These are phyloP conservation scores for Cladorrhinum samala DNA, from an alignment of 495 filamentous ascomycete species.

Conservation along the genomic window DNA sequence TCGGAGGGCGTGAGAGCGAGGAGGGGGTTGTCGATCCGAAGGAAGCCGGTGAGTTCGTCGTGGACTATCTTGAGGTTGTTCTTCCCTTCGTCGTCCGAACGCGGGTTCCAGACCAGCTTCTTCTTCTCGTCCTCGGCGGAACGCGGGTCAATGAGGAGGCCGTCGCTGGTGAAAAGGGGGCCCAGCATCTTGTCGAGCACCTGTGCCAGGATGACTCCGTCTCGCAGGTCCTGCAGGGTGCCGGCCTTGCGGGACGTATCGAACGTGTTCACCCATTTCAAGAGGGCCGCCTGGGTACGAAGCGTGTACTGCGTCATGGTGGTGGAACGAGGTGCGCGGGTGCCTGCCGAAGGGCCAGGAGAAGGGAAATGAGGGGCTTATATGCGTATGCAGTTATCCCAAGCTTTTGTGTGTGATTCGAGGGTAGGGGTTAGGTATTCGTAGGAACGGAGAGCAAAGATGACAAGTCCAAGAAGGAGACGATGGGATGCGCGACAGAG, in stretches of 20 bases:
- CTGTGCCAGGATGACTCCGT: constrained; percentile 69
- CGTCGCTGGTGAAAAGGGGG: constrained; percentile 53
- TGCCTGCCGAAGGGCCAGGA: not conserved
- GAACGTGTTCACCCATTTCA: constrained; percentile 42
- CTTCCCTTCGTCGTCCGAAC: constrained; percentile 49
- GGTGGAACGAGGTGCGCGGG: not conserved
- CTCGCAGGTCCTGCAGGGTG: constrained; percentile 56
- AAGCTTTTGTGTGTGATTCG: constrained; percentile 3
- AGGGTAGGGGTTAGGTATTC: too few relatives aligned
- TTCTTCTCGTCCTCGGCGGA: constrained; percentile 49
- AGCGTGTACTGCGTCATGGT: constrained; percentile 28
- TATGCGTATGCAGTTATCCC: too few relatives aligned
- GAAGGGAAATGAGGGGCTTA: not conserved
- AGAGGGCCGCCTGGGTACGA: constrained; percentile 33
- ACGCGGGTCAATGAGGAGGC: constrained; percentile 58
- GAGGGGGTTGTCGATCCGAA: constrained; percentile 37
- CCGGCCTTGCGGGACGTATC: constrained; percentile 27
- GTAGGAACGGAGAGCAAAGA: too few relatives aligned
- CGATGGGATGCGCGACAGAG: too few relatives aligned
- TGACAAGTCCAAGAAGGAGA: too few relatives aligned
- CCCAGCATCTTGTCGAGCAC: constrained; percentile 59
- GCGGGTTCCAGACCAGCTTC: constrained; percentile 52
- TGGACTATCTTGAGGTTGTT: constrained; percentile 64
- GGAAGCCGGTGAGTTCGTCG: constrained; percentile 59
- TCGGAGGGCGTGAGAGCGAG: constrained; percentile 29